Percentiles rank a stretch among this genome's conserved stretches.
Evolutionary conservation across 1,284 basidiomycete species (phyloP).

Genomic region (Cryptococcus depauperatus): DNA sequence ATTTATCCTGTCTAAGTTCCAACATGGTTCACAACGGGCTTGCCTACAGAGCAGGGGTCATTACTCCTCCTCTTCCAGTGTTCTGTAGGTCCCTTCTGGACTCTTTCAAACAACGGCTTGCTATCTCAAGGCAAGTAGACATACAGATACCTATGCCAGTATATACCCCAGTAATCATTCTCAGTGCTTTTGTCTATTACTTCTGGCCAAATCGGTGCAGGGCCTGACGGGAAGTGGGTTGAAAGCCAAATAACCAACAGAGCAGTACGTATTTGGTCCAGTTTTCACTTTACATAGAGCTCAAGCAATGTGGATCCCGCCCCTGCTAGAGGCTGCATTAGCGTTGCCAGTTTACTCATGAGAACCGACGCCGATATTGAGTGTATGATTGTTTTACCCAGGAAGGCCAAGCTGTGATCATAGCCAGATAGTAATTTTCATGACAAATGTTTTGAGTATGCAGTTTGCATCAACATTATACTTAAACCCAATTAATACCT

Average conservation of each 20-base stretch:
- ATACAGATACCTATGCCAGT: too few species aligned
- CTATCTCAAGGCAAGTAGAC: too few species aligned
- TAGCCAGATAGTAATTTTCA: too few species aligned
- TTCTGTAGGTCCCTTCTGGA: too few species aligned
- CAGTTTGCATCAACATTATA: not conserved
- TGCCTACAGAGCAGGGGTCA: too few species aligned
- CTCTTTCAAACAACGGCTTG: too few species aligned
- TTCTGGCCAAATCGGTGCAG: slow-evolving; percentile 56
- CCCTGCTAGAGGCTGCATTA: slow-evolving; percentile 59
- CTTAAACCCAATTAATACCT: not conserved
- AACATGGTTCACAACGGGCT: too few species aligned
- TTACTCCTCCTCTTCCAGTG: too few species aligned
- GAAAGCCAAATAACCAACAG: slow-evolving; percentile 53
- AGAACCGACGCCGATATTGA: slow-evolving; percentile 58
- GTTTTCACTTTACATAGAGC: slow-evolving; percentile 16
- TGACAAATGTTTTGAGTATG: not conserved
- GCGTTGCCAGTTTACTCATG: slow-evolving; percentile 52
- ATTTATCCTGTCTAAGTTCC: too few species aligned
- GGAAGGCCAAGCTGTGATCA: slow-evolving; percentile 18
- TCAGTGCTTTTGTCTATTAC: slow-evolving; percentile 53
- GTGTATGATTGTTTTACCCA: slow-evolving; percentile 48
- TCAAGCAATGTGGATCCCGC: slow-evolving; percentile 45
- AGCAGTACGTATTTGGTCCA: slow-evolving; percentile 45
- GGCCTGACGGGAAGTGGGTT: slow-evolving; percentile 50
- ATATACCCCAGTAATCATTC: slow-evolving; percentile 44